These are phyloP conservation scores for Aquilaria sinensis DNA, from an alignment of 345 rosid species.

Conservation along the genomic window DNA sequence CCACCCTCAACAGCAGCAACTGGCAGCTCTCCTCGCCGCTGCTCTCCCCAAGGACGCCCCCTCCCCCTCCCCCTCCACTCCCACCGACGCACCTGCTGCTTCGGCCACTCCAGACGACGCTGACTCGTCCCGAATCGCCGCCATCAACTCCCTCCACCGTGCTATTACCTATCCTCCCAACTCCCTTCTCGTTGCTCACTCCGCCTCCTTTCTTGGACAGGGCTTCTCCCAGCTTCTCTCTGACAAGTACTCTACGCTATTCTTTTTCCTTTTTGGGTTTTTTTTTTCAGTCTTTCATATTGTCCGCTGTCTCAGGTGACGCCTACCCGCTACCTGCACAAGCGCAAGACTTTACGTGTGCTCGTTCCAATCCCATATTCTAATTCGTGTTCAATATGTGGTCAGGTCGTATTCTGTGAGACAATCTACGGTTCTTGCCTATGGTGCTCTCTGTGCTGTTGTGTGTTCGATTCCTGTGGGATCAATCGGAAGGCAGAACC, in stretches of 20 bases:
- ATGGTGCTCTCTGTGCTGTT: conserved; percentile 75
- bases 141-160: conserved; percentile 77
- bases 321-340: no score
- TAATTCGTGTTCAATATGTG: conserved; percentile 5
- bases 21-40: conserved; percentile 62
- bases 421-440: conserved; percentile 63
- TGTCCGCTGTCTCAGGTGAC: no score
- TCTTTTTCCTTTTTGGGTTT: not conserved
- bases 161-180: conserved; percentile 77
- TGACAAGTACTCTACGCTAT: conserved; percentile 45
- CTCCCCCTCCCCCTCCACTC: conserved; percentile 14
- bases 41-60: conserved; percentile 62
- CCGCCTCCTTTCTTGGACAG: conserved; percentile 74
- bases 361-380: not conserved
- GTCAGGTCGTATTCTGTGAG: conserved; percentile 66
- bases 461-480: conserved; percentile 64
- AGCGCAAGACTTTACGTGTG: not conserved
- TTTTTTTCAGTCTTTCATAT: not conserved
- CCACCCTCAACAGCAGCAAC: conserved; percentile 73
- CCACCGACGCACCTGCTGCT: conserved; percentile 9
- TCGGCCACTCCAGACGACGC: conserved; percentile 25
- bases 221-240: conserved; percentile 77
- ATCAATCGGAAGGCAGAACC: conserved; percentile 68
- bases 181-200: conserved; percentile 77
- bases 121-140: conserved; percentile 62